These are phyloP conservation scores for Takakia lepidozioides DNA, from an alignment of 225 moss, liverwort and hornwort species.

Conservation along the genomic window DNA sequence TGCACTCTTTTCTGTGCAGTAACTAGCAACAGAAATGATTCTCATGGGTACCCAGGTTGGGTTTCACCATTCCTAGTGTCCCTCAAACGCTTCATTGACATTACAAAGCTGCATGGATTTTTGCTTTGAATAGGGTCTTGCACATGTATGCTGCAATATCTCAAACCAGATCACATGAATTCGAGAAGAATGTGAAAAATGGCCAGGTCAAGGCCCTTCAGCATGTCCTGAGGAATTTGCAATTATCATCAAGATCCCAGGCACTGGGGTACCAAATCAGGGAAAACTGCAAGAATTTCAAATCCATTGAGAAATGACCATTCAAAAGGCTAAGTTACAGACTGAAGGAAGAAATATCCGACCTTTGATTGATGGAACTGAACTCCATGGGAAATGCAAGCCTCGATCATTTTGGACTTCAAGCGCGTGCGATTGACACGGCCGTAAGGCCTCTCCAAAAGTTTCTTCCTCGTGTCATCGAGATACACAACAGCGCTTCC, in stretches of 20 bases:
- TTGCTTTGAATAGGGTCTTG: too few relatives aligned
- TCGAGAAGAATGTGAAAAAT: too few relatives aligned
- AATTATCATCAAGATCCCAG: neutral
- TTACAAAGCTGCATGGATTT: too few relatives aligned
- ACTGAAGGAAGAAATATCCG: neutral
- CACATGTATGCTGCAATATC: too few relatives aligned
- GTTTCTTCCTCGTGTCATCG: conserved; percentile 57
- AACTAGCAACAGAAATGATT: too few relatives aligned
- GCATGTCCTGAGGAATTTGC: too few relatives aligned
- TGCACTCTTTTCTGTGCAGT: too few relatives aligned
- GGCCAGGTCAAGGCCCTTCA: too few relatives aligned
- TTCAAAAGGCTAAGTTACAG: neutral
- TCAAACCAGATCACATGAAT: too few relatives aligned
- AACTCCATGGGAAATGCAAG: conserved; percentile 81
- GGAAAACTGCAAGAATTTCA: neutral
- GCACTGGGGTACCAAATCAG: neutral
- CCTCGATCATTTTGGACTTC: conserved; percentile 97
- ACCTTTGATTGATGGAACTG: conserved; percentile 93
- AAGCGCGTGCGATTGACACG: conserved; percentile 73
- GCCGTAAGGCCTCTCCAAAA: conserved; percentile 79
- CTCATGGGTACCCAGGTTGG: neutral
- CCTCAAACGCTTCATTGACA: too few relatives aligned
- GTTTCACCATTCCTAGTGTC: too few relatives aligned
- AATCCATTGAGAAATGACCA: neutral
- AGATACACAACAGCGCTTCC: conserved; percentile 79